Base-by-base conservation (phyloP, 495 filamentous ascomycete genomes). In the Glutinoglossum americanum region DNA sequence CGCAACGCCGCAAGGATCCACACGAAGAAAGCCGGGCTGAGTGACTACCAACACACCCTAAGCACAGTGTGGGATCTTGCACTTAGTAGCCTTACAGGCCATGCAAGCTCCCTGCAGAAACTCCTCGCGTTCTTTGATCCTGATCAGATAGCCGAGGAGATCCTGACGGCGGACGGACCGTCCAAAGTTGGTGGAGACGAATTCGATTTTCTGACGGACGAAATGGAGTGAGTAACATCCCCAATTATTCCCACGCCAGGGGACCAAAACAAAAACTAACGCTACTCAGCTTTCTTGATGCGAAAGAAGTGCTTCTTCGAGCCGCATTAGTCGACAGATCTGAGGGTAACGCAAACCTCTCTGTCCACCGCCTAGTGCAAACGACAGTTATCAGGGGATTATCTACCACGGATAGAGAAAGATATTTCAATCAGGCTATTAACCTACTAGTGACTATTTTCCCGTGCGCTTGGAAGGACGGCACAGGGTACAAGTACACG, bases 91-190 rank as follows among this genome's bases (percentile, higher is more conserved):
- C 56, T 62, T n/a, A 30, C 51, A 3, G 63, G 59, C 7, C 57
- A 61, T 48, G 48, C 59, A 17, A 30, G 41, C 23, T 57, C 44
- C 0, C 60, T 66, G n/a, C 45, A 60, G 19, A 61, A 58, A 23
- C 21, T 65, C n/a, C 41, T 65, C 39, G 45, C 64, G 13, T 68
- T 66, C 45, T 60, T 66, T 28, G 51, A 68, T 41, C 65, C 66
- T 17, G 64, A 67, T 55, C 59, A 57, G 13, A 61, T 67, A 17
- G 32, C 63, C 26, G 61, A 67, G 54, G 58, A 44, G 32, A 59
- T 68, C 11, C 55, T 69, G 33, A 56, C 15, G 32, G 11, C 5
- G 4, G 11, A 35, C 11, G n/a, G n/a, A n/a, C 32, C 5, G 32
- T 4, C 32, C 11, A 35, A 4, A 11, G 37, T 17, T 41, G 6